These are phyloP conservation scores for Mycocentrospora acerina DNA, from an alignment of 2,329 filamentous ascomycete genomes.

Conservation along the genomic window DNA sequence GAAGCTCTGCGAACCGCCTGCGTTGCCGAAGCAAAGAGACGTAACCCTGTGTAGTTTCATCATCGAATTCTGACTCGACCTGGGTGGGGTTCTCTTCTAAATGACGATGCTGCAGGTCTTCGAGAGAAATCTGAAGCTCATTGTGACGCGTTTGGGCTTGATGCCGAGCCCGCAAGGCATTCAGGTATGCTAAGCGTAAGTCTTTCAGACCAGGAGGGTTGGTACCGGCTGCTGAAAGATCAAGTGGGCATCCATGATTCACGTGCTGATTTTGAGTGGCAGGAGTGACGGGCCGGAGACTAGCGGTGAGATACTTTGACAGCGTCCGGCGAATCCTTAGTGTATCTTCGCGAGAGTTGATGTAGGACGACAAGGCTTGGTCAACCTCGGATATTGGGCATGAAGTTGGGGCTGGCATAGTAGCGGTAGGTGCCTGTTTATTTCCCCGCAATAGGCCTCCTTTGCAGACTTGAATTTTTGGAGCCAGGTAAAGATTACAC, in stretches of 20 bases:
- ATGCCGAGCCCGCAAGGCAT: conserved; percentile 47
- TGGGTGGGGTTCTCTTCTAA: conserved; percentile 28
- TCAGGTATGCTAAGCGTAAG: conserved; percentile 48
- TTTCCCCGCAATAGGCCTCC: too few species aligned
- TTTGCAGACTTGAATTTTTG: too few species aligned
- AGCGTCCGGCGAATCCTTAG: conserved; percentile 38
- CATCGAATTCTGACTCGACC: conserved; percentile 31
- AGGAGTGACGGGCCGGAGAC: conserved; percentile 28
- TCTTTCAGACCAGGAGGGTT: conserved; percentile 45
- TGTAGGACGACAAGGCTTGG: conserved; percentile 37
- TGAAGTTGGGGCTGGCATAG: conserved; percentile 26
- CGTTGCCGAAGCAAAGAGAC: conserved; percentile 49
- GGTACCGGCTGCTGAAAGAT: conserved; percentile 21
- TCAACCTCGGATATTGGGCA: conserved; percentile 44
- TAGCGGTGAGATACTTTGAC: conserved; percentile 34
- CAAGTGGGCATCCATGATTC: conserved; percentile 32
- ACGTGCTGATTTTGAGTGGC: conserved; percentile 35
- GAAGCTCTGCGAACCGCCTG: conserved; percentile 48
- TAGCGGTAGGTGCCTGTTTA: background rate
- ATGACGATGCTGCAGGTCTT: conserved; percentile 31
- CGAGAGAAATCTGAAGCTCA: conserved; percentile 31
- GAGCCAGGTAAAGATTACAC: too few species aligned
- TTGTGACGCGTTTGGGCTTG: conserved; percentile 44
- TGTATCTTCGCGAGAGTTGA: conserved; percentile 40
- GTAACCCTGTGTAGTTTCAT: conserved; percentile 39